phyloP scores from a whole-genome alignment of 257 asterid species.

The Striga asiatica region DNA sequence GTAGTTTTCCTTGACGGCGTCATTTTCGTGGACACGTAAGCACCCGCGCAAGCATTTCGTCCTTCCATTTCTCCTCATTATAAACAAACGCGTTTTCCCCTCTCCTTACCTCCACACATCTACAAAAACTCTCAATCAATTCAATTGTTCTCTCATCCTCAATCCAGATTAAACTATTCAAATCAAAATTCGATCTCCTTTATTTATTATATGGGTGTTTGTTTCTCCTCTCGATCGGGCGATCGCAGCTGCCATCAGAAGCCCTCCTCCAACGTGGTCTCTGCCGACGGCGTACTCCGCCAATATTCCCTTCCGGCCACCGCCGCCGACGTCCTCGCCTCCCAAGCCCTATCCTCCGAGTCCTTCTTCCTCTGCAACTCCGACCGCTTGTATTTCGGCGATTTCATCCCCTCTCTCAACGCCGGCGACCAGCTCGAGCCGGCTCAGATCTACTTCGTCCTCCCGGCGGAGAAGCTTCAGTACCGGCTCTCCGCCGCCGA shows the following conservation, averaged over 20 bases:
- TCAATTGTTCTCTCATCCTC: too few species aligned
- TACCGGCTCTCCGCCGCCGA: slow-evolving; percentile 51
- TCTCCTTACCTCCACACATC: too few species aligned
- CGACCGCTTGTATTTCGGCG: slow-evolving; percentile 46
- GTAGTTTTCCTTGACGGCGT: too few species aligned
- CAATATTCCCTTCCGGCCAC: slow-evolving; percentile 30
- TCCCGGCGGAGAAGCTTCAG: slow-evolving; percentile 35
- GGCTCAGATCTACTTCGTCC: slow-evolving; percentile 49
- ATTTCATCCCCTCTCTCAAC: slow-evolving; percentile 38
- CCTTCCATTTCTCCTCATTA: too few species aligned
- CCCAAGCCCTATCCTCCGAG: slow-evolving; percentile 11
- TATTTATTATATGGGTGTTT: slow-evolving; percentile 25
- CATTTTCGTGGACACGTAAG: too few species aligned
- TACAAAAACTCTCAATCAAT: too few species aligned
- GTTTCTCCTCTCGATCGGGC: slow-evolving; percentile 26
- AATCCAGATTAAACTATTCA: too few species aligned
- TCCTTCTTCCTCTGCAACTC: slow-evolving; percentile 50
- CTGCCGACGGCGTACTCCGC: slow-evolving; percentile 34
- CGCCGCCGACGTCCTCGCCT: slow-evolving; percentile 16
- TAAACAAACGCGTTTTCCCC: too few species aligned
- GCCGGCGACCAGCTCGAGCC: slow-evolving; percentile 30
- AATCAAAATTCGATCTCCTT: too few species aligned
- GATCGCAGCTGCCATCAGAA: background rate
- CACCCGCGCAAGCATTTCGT: too few species aligned
- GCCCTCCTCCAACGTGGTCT: slow-evolving; percentile 33